Evolutionary conservation across 352 stramenopile species (phyloP).

Genomic region (Pythium grandisporangium): DNA sequence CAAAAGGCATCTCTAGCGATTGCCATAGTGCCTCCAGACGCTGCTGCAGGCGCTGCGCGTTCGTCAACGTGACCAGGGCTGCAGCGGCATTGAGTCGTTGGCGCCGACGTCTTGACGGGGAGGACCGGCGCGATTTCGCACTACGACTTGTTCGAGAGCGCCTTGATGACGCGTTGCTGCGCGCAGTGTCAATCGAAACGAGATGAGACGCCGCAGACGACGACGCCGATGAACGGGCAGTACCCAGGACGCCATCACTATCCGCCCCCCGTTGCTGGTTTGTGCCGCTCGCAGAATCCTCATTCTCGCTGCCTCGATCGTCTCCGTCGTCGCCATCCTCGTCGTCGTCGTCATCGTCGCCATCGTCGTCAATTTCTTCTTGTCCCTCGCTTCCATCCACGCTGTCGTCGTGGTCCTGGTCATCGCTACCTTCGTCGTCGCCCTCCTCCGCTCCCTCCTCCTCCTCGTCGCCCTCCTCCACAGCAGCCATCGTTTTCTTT

Average conservation of each 20-base stretch:
- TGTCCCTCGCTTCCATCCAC: slow-evolving; percentile 4
- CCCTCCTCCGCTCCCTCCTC: no score
- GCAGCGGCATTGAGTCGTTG: no score
- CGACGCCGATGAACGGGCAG: slow-evolving; percentile 5
- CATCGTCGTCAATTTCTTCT: slow-evolving; percentile 2
- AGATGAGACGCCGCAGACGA: slow-evolving; percentile 7
- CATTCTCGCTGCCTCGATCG: slow-evolving; percentile 10
- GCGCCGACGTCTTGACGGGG: background rate
- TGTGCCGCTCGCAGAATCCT: background rate
- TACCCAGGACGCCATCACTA: no score
- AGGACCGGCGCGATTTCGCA: no score
- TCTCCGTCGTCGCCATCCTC: slow-evolving; percentile 8
- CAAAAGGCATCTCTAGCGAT: slow-evolving; percentile 53
- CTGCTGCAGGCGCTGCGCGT: slow-evolving; percentile 34
- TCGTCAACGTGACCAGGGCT: slow-evolving; percentile 19
- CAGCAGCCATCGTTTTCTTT: no score
- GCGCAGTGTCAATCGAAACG: slow-evolving; percentile 6
- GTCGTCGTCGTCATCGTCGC: slow-evolving; percentile 1
- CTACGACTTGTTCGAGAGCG: no score
- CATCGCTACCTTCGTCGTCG: background rate
- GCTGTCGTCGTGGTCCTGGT: slow-evolving; percentile 5
- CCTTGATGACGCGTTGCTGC: slow-evolving; percentile 1
- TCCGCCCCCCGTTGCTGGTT: no score
- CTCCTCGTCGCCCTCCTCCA: no score
- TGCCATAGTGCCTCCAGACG: slow-evolving; percentile 50